Evolutionary conservation across 208 protist genomes (phyloP).

Genomic region (Acanthamoeba sp.): DNA sequence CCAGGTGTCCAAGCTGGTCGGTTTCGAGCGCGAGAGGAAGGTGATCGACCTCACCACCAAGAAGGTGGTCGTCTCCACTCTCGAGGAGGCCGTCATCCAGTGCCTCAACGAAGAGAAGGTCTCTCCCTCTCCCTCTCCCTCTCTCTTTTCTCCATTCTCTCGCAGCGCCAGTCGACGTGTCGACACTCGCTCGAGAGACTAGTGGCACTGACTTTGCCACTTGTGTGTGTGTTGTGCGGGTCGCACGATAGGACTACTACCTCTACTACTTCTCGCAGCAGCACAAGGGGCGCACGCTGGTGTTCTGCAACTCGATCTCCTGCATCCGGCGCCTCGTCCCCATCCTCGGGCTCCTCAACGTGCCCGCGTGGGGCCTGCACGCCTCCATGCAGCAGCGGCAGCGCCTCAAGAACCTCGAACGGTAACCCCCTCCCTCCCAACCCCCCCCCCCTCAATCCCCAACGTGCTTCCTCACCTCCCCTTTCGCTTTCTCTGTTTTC

Average conservation of each 20-base stretch:
- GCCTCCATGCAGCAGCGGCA: conserved; percentile 98
- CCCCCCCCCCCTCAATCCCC: no score
- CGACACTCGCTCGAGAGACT: no score
- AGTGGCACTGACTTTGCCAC: background rate
- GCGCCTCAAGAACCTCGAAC: conserved; percentile 97
- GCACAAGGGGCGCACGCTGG: conserved; percentile 93
- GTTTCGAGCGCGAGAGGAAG: conserved; percentile 84
- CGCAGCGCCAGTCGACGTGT: no score
- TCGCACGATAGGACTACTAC: conserved; percentile 84
- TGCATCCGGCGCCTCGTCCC: conserved; percentile 95
- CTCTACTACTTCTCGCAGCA: conserved; percentile 96
- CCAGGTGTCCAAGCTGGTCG: conserved; percentile 71
- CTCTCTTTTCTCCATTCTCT: no score
- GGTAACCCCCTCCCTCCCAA: conserved; percentile 90
- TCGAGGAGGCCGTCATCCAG: conserved; percentile 94
- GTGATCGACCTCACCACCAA: conserved; percentile 92
- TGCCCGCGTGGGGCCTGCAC: conserved; percentile 90
- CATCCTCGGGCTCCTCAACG: conserved; percentile 92
- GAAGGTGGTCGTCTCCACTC: conserved; percentile 90
- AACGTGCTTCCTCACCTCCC: background rate
- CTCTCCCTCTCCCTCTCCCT: background rate
- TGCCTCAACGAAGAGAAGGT: conserved; percentile 95
- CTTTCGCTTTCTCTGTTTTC: background rate
- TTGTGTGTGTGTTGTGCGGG: background rate
- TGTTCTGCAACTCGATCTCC: conserved; percentile 94